Conservation (phyloP, 371 early-diverging fungal species). For the Syncephalastrum sp. region DNA sequence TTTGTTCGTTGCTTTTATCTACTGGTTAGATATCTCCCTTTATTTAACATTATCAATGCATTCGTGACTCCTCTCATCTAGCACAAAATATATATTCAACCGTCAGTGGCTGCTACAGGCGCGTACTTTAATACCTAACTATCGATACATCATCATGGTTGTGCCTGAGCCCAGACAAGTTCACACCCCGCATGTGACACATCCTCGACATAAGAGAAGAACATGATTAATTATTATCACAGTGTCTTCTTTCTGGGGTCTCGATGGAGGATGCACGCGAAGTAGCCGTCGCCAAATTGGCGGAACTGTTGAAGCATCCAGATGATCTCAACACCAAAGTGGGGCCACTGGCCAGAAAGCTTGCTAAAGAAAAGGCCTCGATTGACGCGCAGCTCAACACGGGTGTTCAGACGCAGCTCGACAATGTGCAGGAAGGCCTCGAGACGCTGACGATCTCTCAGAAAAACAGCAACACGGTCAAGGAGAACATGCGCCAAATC, state of each 20-base stretch:
- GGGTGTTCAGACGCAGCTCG: constrained; percentile 89
- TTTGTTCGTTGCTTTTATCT: background rate
- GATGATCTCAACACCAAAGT: constrained; percentile 92
- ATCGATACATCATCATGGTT: too few species aligned
- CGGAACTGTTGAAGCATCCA: constrained; percentile 80
- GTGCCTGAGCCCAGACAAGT: too few species aligned
- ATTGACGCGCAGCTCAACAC: constrained; percentile 95
- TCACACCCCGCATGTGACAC: too few species aligned
- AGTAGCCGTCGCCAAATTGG: constrained; percentile 48
- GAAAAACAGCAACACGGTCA: constrained; percentile 66
- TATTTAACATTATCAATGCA: background rate
- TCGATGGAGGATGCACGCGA: constrained; percentile 55
- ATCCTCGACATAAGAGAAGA: background rate
- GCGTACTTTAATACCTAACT: too few species aligned
- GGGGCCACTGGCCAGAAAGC: constrained; percentile 71
- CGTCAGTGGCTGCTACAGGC: too few species aligned
- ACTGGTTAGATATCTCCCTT: constrained; percentile 1
- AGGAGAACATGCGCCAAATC: constrained; percentile 74
- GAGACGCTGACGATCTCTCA: constrained; percentile 70
- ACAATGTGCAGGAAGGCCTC: constrained; percentile 87
- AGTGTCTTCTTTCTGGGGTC: background rate
- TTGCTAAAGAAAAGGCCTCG: constrained; percentile 87
- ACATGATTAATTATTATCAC: too few species aligned
- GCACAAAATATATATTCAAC: too few species aligned
- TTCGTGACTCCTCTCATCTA: too few species aligned